phyloP scores from a whole-genome alignment of 2,329 filamentous ascomycete genomes.

The Apiospora arundinis region DNA sequence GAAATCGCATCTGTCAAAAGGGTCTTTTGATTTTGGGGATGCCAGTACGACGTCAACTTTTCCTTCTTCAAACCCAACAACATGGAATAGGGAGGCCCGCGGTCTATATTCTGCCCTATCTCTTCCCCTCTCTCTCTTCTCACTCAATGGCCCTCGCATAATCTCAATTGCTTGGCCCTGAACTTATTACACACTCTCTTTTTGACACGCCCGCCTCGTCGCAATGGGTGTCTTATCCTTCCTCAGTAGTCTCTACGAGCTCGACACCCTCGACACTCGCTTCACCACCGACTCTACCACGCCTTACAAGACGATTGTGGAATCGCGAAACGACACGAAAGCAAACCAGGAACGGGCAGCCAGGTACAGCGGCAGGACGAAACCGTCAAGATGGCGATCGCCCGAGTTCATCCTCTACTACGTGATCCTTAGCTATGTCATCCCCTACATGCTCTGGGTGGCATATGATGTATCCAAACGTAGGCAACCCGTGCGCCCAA shows the following conservation, averaged over 20 bases:
- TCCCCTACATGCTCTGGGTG: slow-evolving; percentile 92
- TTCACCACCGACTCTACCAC: slow-evolving; percentile 74
- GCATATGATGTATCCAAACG: slow-evolving; percentile 85
- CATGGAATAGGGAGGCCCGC: slow-evolving; percentile 4
- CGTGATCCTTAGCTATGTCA: slow-evolving; percentile 65
- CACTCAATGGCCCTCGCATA: slow-evolving; percentile 2
- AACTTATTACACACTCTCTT: not conserved
- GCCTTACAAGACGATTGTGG: slow-evolving; percentile 65
- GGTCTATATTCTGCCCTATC: not conserved
- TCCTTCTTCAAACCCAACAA: not conserved
- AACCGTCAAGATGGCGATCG: slow-evolving; percentile 81
- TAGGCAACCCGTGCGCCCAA: slow-evolving; percentile 45
- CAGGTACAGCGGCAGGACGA: slow-evolving; percentile 51
- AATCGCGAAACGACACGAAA: slow-evolving; percentile 53
- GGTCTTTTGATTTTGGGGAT: not conserved
- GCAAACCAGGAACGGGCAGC: slow-evolving; percentile 48
- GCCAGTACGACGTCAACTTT: slow-evolving; percentile 8
- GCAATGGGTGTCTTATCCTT: slow-evolving; percentile 47
- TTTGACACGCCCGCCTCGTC: not conserved
- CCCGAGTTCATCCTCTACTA: slow-evolving; percentile 87
- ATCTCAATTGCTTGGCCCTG: not conserved
- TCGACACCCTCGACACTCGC: slow-evolving; percentile 66
- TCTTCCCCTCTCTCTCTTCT: not conserved
- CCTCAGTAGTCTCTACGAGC: slow-evolving; percentile 61
- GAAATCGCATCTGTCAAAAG: slow-evolving; percentile 4